Evolutionary conservation across 148 eudicot species (phyloP).

Genomic region (Silene conica): DNA sequence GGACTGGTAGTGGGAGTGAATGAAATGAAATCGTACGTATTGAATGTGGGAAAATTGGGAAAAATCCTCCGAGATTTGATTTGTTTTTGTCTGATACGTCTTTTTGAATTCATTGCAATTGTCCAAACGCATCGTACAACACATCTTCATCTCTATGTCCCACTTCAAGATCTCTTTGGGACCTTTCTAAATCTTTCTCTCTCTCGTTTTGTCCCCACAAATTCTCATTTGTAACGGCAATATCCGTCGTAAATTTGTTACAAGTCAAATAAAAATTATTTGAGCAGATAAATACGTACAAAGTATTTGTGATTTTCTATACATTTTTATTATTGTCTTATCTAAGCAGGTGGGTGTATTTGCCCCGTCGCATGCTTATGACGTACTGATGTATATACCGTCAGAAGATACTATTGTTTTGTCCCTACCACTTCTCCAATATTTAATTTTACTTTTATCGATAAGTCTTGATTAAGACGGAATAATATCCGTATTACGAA

Average conservation of each 20-base stretch:
- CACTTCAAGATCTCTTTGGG: constrained; percentile 24
- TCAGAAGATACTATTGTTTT: too few species aligned
- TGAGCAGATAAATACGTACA: too few species aligned
- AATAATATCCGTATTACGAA: too few species aligned
- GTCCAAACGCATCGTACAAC: constrained; percentile 29
- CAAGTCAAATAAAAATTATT: too few species aligned
- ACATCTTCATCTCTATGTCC: constrained; percentile 20
- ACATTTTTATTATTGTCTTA: too few species aligned
- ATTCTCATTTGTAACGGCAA: too few species aligned
- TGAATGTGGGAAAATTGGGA: background rate
- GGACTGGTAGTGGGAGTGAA: too few species aligned
- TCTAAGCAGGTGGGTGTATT: too few species aligned
- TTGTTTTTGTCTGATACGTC: constrained; percentile 26
- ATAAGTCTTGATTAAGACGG: background rate
- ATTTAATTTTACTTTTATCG: background rate
- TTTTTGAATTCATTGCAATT: constrained; percentile 32
- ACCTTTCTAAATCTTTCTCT: constrained; percentile 11
- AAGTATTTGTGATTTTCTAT: too few species aligned
- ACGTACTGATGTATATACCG: too few species aligned
- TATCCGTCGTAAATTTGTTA: too few species aligned
- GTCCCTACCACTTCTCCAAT: constrained; percentile 4
- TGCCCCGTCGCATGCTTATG: too few species aligned
- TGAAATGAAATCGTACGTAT: background rate
- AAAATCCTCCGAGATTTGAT: constrained; percentile 26
- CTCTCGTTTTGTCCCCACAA: constrained; percentile 1